These are phyloP conservation scores for Mycena indigotica DNA, from an alignment of 768 basidiomycete species.

Conservation along the genomic window DNA sequence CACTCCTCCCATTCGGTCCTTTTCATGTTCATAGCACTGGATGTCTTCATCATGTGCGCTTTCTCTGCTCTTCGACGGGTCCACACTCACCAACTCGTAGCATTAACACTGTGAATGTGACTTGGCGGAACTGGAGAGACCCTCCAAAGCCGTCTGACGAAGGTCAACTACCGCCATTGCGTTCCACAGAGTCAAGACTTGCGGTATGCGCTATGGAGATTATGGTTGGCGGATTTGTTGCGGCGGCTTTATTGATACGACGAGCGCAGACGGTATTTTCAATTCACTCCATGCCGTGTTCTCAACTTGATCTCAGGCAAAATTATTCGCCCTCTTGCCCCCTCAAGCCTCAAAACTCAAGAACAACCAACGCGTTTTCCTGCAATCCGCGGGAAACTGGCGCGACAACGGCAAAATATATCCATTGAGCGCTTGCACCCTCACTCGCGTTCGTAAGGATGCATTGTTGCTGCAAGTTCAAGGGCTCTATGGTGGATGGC, in stretches of 20 bases:
- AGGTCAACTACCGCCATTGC: constrained; percentile 1
- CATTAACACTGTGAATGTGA: constrained; percentile 10
- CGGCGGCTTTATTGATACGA: constrained; percentile 8
- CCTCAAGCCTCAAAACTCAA: constrained; percentile 8
- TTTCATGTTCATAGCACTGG: background rate
- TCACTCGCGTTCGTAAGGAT: constrained; percentile 17
- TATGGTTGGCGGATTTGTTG: constrained; percentile 4
- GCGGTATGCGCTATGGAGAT: constrained; percentile 18
- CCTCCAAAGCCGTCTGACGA: background rate
- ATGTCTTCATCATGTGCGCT: background rate
- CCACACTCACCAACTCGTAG: background rate
- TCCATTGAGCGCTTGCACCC: constrained; percentile 16
- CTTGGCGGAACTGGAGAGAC: constrained; percentile 14
- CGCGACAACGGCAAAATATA: constrained; percentile 18
- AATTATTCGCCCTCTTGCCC: constrained; percentile 12
- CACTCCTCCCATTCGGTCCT: background rate
- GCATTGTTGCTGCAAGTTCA: constrained; percentile 11
- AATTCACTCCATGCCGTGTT: background rate
- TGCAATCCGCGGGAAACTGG: constrained; percentile 19
- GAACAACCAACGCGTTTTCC: constrained; percentile 16
- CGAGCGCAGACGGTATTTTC: constrained; percentile 17
- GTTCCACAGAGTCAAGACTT: constrained; percentile 9
- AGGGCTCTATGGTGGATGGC: constrained; percentile 14
- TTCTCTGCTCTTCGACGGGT: background rate
- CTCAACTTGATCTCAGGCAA: background rate